Evolutionary conservation across 805 yeast genomes (phyloP).

Genomic region (Candida coquimbonensis): DNA sequence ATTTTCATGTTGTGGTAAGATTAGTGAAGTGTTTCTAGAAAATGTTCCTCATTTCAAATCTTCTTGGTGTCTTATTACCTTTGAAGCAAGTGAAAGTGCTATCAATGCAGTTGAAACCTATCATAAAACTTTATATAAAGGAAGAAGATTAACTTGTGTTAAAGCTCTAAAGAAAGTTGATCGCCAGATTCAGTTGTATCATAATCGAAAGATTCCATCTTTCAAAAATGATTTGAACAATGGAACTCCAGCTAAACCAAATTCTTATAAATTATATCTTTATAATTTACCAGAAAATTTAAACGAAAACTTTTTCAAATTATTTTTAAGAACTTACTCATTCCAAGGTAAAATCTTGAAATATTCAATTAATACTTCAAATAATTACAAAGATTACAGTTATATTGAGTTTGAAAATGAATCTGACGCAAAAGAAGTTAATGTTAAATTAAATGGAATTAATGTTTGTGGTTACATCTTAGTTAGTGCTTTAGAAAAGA

Average conservation of each 20-base stretch:
- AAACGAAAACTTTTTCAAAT: constrained; percentile 23
- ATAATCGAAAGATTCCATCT: background rate
- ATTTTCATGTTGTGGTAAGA: constrained; percentile 41
- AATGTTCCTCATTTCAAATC: constrained; percentile 25
- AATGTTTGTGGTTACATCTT: constrained; percentile 15
- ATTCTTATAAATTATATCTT: constrained; percentile 13
- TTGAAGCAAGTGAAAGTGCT: constrained; percentile 38
- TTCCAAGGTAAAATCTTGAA: constrained; percentile 17
- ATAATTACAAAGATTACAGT: constrained; percentile 7
- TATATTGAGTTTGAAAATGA: constrained; percentile 23
- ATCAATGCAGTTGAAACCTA: constrained; percentile 32
- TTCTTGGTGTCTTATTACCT: constrained; percentile 44
- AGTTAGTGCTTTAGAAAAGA: constrained; percentile 11
- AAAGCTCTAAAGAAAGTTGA: constrained; percentile 22
- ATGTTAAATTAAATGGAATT: constrained; percentile 21
- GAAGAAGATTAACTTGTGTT: constrained; percentile 23
- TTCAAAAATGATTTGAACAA: background rate
- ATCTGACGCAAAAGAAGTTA: constrained; percentile 17
- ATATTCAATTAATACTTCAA: constrained; percentile 11
- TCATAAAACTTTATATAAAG: constrained; percentile 24
- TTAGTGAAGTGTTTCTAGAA: constrained; percentile 50
- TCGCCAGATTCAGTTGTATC: constrained; percentile 8
- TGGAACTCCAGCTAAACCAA: background rate
- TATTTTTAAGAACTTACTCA: constrained; percentile 18
- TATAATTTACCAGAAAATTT: constrained; percentile 21